phyloP scores from a whole-genome alignment of 176 grass and related monocot species.

The Raddia distichophylla region DNA sequence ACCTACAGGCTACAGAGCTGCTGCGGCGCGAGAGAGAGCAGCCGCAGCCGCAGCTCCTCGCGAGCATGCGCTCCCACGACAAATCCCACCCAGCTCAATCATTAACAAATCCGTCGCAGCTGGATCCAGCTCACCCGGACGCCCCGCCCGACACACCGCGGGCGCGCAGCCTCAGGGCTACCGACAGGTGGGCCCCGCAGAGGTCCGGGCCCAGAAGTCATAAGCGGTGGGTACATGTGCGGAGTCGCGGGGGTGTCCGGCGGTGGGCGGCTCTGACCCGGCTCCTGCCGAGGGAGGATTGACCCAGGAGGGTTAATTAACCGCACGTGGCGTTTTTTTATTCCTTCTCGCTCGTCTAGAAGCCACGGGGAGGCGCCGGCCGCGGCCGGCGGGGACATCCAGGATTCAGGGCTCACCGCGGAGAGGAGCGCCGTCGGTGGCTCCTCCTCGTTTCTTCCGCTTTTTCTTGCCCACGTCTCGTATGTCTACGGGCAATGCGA shows the following conservation, averaged over 20 bases:
- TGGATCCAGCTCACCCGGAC: constrained; percentile 46
- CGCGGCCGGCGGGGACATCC: too few species aligned
- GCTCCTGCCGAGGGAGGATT: too few species aligned
- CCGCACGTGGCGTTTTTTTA: too few species aligned
- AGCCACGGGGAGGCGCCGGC: too few species aligned
- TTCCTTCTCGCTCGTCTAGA: too few species aligned
- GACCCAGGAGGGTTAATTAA: too few species aligned
- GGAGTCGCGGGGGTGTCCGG: not conserved
- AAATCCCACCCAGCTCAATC: not conserved
- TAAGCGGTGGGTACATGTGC: not conserved
- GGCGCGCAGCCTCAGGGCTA: accelerated
- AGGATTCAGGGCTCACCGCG: too few species aligned
- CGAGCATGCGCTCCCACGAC: not conserved
- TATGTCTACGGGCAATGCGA: too few species aligned
- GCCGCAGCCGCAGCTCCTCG: not conserved
- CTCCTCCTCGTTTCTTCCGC: too few species aligned
- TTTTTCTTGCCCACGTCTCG: too few species aligned
- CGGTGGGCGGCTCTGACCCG: too few species aligned
- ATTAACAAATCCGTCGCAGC: not conserved
- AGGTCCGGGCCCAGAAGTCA: not conserved
- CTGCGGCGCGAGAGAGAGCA: not conserved
- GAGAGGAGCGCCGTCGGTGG: too few species aligned
- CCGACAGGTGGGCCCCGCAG: not conserved
- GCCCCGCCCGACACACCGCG: not conserved
- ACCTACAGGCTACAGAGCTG: not conserved